These are phyloP conservation scores for Pleurotus citrinopileatus DNA, from an alignment of 768 basidiomycete genomes.

Conservation along the genomic window DNA sequence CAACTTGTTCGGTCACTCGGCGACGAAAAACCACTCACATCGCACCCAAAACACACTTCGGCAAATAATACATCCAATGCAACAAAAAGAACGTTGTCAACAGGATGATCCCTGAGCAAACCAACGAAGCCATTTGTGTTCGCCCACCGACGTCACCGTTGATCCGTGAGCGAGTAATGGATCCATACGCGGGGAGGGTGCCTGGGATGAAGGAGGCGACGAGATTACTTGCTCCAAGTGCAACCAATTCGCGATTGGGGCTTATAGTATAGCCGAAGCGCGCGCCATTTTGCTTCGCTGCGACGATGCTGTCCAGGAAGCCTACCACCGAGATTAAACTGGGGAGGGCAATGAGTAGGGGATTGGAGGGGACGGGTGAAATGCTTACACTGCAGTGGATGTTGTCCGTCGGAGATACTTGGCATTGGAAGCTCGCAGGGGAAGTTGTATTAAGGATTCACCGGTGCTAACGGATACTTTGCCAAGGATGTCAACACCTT, in stretches of 20 bases:
- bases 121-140: conserved; percentile 85
- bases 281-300: conserved; percentile 88
- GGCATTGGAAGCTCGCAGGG: conserved; percentile 56
- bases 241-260: conserved; percentile 94
- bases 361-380: neutral
- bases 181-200: conserved; percentile 88
- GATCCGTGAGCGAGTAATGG: conserved; percentile 88
- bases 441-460: conserved; percentile 67
- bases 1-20: neutral
- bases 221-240: conserved; percentile 83
- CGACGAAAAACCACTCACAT: conserved; percentile 52
- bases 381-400: conserved; percentile 70
- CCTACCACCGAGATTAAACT: conserved; percentile 83
- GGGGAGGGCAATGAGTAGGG: conserved; percentile 5
- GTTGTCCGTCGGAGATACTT: conserved; percentile 77
- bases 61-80: conserved; percentile 81
- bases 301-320: conserved; percentile 92
- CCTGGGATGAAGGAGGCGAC: conserved; percentile 81
- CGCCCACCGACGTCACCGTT: conserved; percentile 88
- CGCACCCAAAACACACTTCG: conserved; percentile 86
- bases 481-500: conserved; percentile 85
- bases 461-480: conserved; percentile 63
- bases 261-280: conserved; percentile 87
- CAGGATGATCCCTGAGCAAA: conserved; percentile 72
- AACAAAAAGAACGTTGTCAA: conserved; percentile 89